Conservation (phyloP, 805 yeast species). For the Candida takata region DNA sequence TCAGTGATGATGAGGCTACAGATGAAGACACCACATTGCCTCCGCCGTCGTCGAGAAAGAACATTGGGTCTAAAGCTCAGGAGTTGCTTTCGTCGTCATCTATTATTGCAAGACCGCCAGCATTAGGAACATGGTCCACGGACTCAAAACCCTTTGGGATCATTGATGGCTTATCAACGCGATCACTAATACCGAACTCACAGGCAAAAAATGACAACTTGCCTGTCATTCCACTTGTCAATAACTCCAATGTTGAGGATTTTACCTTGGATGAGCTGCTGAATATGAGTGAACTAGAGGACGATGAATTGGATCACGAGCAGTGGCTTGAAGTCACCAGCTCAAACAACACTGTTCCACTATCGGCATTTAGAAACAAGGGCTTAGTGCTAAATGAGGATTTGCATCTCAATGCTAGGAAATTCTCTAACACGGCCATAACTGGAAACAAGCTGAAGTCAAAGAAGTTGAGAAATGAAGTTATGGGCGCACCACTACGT, state of each 20-base stretch:
- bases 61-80: constrained; percentile 73
- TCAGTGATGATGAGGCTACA: constrained; percentile 77
- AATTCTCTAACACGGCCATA: constrained; percentile 15
- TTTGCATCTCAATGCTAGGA: constrained; percentile 22
- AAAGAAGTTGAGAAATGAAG: constrained; percentile 7
- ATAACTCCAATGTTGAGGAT: constrained; percentile 30
- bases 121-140: constrained; percentile 87
- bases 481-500: constrained; percentile 17
- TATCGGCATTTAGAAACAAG: constrained; percentile 87
- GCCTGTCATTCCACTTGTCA: constrained; percentile 4
- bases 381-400: constrained; percentile 35
- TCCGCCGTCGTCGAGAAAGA: constrained; percentile 49
- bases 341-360: constrained; percentile 55
- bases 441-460: constrained; percentile 2
- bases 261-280: constrained; percentile 71
- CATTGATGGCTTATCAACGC: constrained; percentile 88
- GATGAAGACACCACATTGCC: constrained; percentile 89
- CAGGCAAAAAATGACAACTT: constrained; percentile 1
- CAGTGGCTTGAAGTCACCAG: constrained; percentile 29
- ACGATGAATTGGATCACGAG: constrained; percentile 51
- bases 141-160: constrained; percentile 83
- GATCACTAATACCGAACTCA: constrained; percentile 53
- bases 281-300: constrained; percentile 83
- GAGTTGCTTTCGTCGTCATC: constrained; percentile 87
- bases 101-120: constrained; percentile 84